phyloP scores from a whole-genome alignment of 2,329 filamentous ascomycete genomes.

The Fusarium coffeatum region DNA sequence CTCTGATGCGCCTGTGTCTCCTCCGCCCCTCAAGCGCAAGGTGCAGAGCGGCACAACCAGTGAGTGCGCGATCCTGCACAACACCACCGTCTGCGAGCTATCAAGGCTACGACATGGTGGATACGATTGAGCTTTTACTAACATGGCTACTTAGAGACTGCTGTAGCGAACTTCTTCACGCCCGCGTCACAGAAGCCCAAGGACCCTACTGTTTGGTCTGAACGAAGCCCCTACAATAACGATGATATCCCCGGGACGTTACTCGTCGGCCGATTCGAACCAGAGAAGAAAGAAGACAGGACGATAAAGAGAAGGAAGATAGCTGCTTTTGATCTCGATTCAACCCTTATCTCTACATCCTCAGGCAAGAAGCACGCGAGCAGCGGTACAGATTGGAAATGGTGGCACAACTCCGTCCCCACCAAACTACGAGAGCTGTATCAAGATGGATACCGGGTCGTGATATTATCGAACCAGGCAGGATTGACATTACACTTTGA shows the following conservation, averaged over 20 bases:
- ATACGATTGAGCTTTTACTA: neutral
- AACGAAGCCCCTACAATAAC: slow-evolving; percentile 66
- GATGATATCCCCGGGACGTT: slow-evolving; percentile 67
- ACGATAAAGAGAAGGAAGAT: slow-evolving; percentile 63
- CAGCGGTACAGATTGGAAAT: slow-evolving; percentile 86
- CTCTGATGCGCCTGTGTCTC: slow-evolving; percentile 60
- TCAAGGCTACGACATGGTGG: neutral
- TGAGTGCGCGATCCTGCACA: slow-evolving; percentile 44
- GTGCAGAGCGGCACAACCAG: slow-evolving; percentile 64
- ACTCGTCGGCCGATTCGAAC: slow-evolving; percentile 78
- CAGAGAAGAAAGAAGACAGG: slow-evolving; percentile 54
- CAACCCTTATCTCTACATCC: slow-evolving; percentile 82
- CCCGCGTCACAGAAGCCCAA: slow-evolving; percentile 86
- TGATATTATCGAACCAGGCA: slow-evolving; percentile 90
- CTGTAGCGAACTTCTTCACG: slow-evolving; percentile 88
- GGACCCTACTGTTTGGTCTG: slow-evolving; percentile 77
- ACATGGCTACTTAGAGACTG: slow-evolving; percentile 62
- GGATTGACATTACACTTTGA: slow-evolving; percentile 80
- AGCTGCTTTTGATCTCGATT: slow-evolving; percentile 83
- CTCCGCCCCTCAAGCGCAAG: slow-evolving; percentile 65
- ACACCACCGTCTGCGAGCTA: neutral
- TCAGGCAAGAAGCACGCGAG: slow-evolving; percentile 84
- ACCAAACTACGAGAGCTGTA: slow-evolving; percentile 73
- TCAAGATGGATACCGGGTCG: slow-evolving; percentile 76
- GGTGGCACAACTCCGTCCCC: slow-evolving; percentile 85